phyloP scores from a whole-genome alignment of 2,329 filamentous ascomycete genomes.

The Triangularia verruculosa region DNA sequence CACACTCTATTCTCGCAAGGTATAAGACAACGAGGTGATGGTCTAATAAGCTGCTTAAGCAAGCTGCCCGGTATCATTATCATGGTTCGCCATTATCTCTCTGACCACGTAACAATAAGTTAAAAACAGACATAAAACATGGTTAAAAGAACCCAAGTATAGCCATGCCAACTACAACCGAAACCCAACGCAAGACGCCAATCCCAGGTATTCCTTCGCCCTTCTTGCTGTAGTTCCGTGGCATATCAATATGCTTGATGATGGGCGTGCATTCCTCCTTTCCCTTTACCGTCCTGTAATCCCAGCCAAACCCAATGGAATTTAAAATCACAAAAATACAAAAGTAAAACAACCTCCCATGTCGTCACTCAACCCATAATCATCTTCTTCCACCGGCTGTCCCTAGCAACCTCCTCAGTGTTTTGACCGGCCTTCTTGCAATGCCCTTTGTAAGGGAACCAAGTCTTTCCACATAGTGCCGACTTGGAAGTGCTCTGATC shows the following conservation, averaged over 20 bases:
- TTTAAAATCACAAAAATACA: not conserved
- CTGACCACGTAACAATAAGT: not conserved
- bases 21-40: not conserved
- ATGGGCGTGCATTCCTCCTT: not conserved
- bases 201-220: not conserved
- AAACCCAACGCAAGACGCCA: conserved; percentile 1
- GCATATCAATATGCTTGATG: not conserved
- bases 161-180: not conserved
- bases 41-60: not conserved
- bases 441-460: not conserved
- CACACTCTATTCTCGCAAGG: not conserved
- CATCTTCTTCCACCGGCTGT: conserved; percentile 20
- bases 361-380: not conserved
- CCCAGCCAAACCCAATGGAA: not conserved
- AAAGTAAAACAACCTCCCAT: conserved; percentile 5
- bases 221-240: not conserved
- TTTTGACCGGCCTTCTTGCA: not conserved
- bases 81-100: not conserved
- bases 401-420: conserved; percentile 1
- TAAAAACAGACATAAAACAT: not conserved
- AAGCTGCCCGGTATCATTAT: not conserved
- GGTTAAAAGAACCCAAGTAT: not conserved
- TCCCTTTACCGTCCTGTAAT: conserved; percentile 4
- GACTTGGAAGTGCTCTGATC: not conserved
- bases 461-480: not conserved